Base-by-base conservation (phyloP, 2,329 filamentous ascomycete genomes). In the Sphaerulina musiva region DNA sequence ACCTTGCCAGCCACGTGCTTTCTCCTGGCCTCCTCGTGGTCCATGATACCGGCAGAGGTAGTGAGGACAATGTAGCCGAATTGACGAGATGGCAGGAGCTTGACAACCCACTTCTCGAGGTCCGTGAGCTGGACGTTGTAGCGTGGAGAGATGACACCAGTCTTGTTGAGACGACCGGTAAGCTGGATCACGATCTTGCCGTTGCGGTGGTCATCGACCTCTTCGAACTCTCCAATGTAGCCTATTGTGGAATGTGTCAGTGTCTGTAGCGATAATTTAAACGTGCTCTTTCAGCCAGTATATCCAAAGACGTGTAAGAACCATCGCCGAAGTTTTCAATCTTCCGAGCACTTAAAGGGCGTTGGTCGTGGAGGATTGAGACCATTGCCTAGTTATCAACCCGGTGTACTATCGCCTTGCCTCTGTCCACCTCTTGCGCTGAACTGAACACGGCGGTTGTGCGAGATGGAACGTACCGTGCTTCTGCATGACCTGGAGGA, bases 291-390 rank as follows among this genome's bases (percentile, higher is more conserved):
- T 90, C 87, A 93, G 73, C 72, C 71, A 74, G 78, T 50, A 12
- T 51, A 62, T 87, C 83, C 80, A 86, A 85, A 84, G 89, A 95
- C 86, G 87, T 95, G 90, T 95, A 95, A 96, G 90, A 51, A 92
- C 86, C 86, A 83, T 85, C 85, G 85, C 83, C 75, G 20, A 74
- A 75, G 64, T 64, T 67, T 62, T 87, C 78, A 75, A 93, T 98
- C 78, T 98, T 87, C 95, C 93, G 92, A 89, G 84, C 84, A 95
- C 84, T 97, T 97, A 98, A 97, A 98, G 89, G 91, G 89, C 92
- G 89, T 84, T 86, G 81, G 85, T 86, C 88, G 90, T 96, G 77
- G 73, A 80, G 69, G 55, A 66, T 67, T 83, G 83, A 86, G 85
- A 92, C 85, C 84, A 83, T 89, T 85, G 86, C 89, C 92, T 95